Percentiles rank a stretch among this genome's conserved stretches.
Conservation (phyloP, 1,284 basidiomycete genomes). For the Cryptococcus hybrid region DNA sequence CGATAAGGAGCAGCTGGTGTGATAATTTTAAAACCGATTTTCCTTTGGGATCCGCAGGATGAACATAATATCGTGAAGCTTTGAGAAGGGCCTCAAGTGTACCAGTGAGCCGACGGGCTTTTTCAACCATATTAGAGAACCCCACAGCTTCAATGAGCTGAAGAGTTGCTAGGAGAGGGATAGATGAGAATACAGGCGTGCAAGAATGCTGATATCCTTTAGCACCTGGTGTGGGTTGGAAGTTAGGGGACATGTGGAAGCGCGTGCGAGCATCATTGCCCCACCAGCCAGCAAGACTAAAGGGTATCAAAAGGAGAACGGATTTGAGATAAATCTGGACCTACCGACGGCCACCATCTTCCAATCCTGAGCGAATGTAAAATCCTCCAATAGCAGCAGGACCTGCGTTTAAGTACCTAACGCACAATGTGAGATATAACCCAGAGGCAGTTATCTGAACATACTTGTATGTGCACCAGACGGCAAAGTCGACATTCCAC, state of each 20-base stretch:
- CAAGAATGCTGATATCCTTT: slow-evolving; percentile 96
- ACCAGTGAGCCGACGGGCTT: slow-evolving; percentile 68
- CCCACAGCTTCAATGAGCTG: slow-evolving; percentile 64
- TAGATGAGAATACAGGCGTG: slow-evolving; percentile 76
- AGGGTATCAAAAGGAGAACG: too few species aligned
- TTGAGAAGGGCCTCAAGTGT: slow-evolving; percentile 66
- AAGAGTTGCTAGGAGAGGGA: slow-evolving; percentile 75
- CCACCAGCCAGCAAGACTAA: slow-evolving; percentile 94
- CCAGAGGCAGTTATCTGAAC: slow-evolving; percentile 1
- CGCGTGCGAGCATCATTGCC: slow-evolving; percentile 84
- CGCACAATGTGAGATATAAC: not conserved
- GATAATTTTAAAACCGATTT: slow-evolving; percentile 74
- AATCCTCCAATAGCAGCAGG: slow-evolving; percentile 91
- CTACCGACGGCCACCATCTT: slow-evolving; percentile 40
- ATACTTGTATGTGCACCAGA: slow-evolving; percentile 93
- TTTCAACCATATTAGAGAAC: slow-evolving; percentile 60
- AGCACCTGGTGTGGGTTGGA: slow-evolving; percentile 81
- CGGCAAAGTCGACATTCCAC: slow-evolving; percentile 95
- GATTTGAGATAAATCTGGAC: slow-evolving; percentile 1
- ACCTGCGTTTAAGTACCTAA: slow-evolving; percentile 82
- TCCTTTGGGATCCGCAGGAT: slow-evolving; percentile 14
- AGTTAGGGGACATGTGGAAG: slow-evolving; percentile 84
- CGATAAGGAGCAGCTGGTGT: slow-evolving; percentile 69
- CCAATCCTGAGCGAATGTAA: slow-evolving; percentile 43
- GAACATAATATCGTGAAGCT: slow-evolving; percentile 60